Percentiles rank a stretch among this genome's conserved stretches.
Conservation (phyloP, 2,329 filamentous ascomycete genomes). For the Aspergillus ochraceoroseus region DNA sequence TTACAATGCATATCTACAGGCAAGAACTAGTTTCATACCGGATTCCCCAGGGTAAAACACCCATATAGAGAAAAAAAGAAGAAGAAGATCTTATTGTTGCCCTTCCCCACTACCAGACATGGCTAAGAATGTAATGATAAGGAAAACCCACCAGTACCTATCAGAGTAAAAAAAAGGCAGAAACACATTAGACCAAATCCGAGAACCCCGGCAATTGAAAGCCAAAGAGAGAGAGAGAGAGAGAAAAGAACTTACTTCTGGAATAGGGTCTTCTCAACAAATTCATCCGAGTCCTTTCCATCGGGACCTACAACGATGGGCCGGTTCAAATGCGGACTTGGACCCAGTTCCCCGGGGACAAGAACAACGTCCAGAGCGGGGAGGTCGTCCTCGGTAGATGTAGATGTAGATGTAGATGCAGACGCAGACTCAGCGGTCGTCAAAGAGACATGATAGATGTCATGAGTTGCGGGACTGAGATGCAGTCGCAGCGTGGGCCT, state of each 20-base stretch:
- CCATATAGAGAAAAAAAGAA: too few relatives aligned
- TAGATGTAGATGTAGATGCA: conserved; percentile 16
- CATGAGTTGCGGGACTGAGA: conserved; percentile 33
- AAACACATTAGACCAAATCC: conserved; percentile 10
- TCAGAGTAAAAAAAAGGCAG: background rate
- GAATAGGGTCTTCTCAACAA: conserved; percentile 43
- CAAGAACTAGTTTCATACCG: too few relatives aligned
- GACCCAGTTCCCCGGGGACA: conserved; percentile 30
- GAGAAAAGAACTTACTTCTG: conserved; percentile 36
- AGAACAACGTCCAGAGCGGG: too few relatives aligned
- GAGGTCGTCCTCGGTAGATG: conserved; percentile 35
- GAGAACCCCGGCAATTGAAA: background rate
- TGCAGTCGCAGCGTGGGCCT: conserved; percentile 39
- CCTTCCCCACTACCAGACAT: conserved; percentile 41
- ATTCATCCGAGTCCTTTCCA: conserved; percentile 37
- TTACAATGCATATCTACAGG: too few relatives aligned
- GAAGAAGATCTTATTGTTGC: conserved; percentile 14
- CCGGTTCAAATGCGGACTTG: conserved; percentile 39
- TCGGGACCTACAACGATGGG: conserved; percentile 39
- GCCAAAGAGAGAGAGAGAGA: background rate
- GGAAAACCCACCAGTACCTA: conserved; percentile 48
- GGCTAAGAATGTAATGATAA: conserved; percentile 40
- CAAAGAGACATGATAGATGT: conserved; percentile 41
- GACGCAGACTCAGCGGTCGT: conserved; percentile 19
- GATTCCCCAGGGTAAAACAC: too few relatives aligned